Base-by-base conservation (phyloP, 2,329 filamentous ascomycete species). In the Helminthosporium solani region DNA sequence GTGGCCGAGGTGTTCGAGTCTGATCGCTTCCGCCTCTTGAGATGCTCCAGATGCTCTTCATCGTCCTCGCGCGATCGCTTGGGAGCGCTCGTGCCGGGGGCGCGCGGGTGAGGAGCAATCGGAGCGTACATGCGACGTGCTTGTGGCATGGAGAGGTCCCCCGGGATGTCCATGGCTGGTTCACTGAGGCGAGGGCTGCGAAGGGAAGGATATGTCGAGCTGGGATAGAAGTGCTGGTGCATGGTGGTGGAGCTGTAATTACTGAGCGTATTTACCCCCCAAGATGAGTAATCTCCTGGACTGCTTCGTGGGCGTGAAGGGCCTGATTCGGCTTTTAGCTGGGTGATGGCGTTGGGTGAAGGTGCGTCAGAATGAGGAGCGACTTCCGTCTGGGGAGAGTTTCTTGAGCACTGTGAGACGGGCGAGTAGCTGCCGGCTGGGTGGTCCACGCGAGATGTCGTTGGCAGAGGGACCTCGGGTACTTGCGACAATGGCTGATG, bases 21-120 rank as follows among this genome's bases (percentile, higher is more conserved):
- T 16, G 73, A 74, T 23, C 72, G 66, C 51, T 73, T 73, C 31
- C 73, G 63, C 40, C 72, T 70, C 43, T 76, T 76, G 2, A 53
- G 48, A 11, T 54, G 58, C 35, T 57, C 60, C n/a, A 44, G 49
- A 19, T 23, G 42, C 8, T 61, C 53, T 16, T 70, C 63, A 4
- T 72, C 70, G 0, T 74, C 71, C 7, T 73, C 70, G 20, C 66
- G 62, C 28, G 51, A 50, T 25, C 73, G 68, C 50, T 75, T 76
- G 23, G 44, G 44, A 33, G 49, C 53, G 39, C 61, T 61, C 6
- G 63, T 59, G n/a, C 63, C 58, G 21, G 61, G 58, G 4, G 55
- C 64, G 11, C 63, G 52, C 18, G 74, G 73, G 34, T 73, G 70
- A 21, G 75, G 74, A 6, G 73, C 73, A 34, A 77, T 73, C 20